Conservation (phyloP, 257 asterid genomes). For the Cordia subcordata region DNA sequence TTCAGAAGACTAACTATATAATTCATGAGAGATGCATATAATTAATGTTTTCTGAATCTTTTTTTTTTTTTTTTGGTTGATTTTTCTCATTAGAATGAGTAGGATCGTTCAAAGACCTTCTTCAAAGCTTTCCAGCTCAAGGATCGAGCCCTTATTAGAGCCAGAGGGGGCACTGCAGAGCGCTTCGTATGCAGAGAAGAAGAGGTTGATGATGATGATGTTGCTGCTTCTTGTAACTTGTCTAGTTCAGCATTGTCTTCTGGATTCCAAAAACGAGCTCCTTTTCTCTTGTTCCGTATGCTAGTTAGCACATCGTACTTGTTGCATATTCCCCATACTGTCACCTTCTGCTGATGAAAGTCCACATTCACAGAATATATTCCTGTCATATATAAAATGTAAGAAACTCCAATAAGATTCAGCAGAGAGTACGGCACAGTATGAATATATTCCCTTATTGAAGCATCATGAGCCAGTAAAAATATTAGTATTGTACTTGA, state of each 20-base stretch:
- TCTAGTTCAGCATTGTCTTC: slow-evolving; percentile 26
- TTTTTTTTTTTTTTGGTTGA: no score
- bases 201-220: slow-evolving; percentile 30
- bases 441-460: no score
- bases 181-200: slow-evolving; percentile 11
- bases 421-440: no score
- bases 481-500: no score
- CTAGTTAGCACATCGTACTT: slow-evolving; percentile 43
- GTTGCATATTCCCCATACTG: slow-evolving; percentile 92
- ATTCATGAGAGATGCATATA: background rate
- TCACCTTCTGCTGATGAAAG: slow-evolving; percentile 55
- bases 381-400: slow-evolving; percentile 34
- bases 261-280: slow-evolving; percentile 55
- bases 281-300: slow-evolving; percentile 57
- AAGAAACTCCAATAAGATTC: no score
- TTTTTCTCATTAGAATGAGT: slow-evolving; percentile 33
- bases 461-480: no score
- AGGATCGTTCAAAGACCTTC: slow-evolving; percentile 49
- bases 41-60: no score
- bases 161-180: slow-evolving; percentile 24
- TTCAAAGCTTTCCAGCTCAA: slow-evolving; percentile 51
- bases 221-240: slow-evolving; percentile 13
- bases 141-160: slow-evolving; percentile 41
- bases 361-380: slow-evolving; percentile 70
- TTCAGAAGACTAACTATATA: no score